These are phyloP conservation scores for Endothia cerciana DNA, from an alignment of 2,329 filamentous ascomycete genomes.

Conservation along the genomic window DNA sequence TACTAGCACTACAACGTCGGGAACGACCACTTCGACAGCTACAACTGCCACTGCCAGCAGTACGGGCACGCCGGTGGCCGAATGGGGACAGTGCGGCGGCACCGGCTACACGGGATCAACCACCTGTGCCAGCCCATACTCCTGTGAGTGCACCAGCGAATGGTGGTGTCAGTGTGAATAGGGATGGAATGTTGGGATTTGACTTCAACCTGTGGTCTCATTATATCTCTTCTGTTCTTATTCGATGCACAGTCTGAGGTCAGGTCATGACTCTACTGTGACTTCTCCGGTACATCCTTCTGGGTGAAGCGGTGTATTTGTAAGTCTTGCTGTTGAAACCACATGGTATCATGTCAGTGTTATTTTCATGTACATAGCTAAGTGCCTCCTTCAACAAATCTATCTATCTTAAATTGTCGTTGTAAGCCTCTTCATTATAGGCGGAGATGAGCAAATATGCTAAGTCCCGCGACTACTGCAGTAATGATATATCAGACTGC, in stretches of 20 bases:
- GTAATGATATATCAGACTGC: too few species aligned
- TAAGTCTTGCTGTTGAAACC: not conserved
- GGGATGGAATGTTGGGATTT: not conserved
- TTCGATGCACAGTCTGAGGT: not conserved
- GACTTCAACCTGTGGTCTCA: not conserved
- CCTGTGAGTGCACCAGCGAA: conserved; percentile 17
- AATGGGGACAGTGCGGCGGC: conserved; percentile 27
- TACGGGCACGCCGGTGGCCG: conserved; percentile 4
- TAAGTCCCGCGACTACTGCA: too few species aligned
- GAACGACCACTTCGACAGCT: conserved; percentile 4
- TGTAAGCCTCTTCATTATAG: not conserved
- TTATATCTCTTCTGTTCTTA: not conserved
- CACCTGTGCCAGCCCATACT: conserved; percentile 21
- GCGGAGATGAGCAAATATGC: too few species aligned
- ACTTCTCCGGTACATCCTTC: conserved; percentile 10
- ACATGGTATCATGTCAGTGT: not conserved
- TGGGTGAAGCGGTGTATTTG: not conserved
- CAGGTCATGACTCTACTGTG: not conserved
- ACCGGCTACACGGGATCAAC: conserved; percentile 18
- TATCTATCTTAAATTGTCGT: not conserved
- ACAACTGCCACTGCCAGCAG: conserved; percentile 23
- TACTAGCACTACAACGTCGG: conserved; percentile 7
- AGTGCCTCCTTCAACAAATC: too few species aligned
- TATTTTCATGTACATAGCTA: not conserved
- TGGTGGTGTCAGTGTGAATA: conserved; percentile 29